A percentile compares a stretch with the other conserved stretches of the same genome.
phyloP scores from a whole-genome alignment of 768 basidiomycete species.

The Mycena galericulata region DNA sequence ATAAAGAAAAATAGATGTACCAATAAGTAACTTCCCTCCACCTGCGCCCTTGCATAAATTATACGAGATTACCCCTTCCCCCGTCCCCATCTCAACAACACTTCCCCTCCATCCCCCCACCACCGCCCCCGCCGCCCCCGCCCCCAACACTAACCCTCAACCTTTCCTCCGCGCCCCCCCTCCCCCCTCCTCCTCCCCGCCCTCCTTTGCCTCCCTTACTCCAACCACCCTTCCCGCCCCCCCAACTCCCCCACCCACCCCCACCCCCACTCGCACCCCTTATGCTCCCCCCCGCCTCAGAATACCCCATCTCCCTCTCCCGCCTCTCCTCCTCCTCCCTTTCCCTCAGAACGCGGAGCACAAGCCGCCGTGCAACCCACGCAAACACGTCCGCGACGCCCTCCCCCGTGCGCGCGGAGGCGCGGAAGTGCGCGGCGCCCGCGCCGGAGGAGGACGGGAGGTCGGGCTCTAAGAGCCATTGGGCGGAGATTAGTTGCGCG shows the following conservation, averaged over 20 bases:
- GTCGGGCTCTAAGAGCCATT: conserved; percentile 34
- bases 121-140: no score
- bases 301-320: conserved; percentile 1
- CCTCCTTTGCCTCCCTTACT: neutral
- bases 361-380: conserved; percentile 74
- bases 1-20: no score
- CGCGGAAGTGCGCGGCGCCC: conserved; percentile 78
- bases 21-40: no score
- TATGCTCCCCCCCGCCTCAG: neutral
- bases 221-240: neutral
- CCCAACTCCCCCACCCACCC: neutral
- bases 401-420: conserved; percentile 83
- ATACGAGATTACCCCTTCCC: no score
- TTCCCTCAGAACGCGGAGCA: no score
- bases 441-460: conserved; percentile 45
- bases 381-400: conserved; percentile 82
- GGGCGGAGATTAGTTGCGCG: no score
- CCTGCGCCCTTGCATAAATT: no score
- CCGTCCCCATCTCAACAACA: no score
- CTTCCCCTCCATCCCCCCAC: no score
- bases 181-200: neutral
- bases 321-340: neutral
- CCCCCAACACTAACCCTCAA: neutral
- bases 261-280: no score
- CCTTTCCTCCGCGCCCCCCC: neutral